Percentiles rank a stretch among this genome's conserved stretches.
Conservation (phyloP, 2,329 filamentous ascomycete genomes). For the Penicillium aurantiogriseum region DNA sequence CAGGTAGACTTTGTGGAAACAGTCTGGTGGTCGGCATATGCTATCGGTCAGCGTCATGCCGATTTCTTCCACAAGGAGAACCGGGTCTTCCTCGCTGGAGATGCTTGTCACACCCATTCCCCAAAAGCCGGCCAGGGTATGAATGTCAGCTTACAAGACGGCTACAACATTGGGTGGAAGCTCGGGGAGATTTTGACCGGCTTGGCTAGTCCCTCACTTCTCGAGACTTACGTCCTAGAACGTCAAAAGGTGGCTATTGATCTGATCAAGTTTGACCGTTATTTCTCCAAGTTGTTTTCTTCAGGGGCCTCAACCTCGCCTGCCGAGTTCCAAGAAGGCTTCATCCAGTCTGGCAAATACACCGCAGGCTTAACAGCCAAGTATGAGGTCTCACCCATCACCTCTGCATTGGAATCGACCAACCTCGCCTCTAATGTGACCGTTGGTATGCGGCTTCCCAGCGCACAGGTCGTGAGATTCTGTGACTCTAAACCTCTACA, state of each 20-base stretch:
- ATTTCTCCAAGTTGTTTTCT: constrained; percentile 55
- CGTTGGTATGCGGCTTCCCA: constrained; percentile 53
- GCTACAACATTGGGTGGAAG: constrained; percentile 63
- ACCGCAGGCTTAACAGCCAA: constrained; percentile 59
- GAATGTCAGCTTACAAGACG: constrained; percentile 56
- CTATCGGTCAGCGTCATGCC: constrained; percentile 69
- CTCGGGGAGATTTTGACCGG: constrained; percentile 52
- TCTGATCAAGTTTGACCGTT: constrained; percentile 61
- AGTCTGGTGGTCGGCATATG: constrained; percentile 69
- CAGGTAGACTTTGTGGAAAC: constrained; percentile 55
- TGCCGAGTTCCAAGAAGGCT: constrained; percentile 56
- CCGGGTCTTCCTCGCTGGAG: constrained; percentile 67
- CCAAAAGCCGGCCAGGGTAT: constrained; percentile 68
- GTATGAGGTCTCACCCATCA: constrained; percentile 55
- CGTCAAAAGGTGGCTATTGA: constrained; percentile 54
- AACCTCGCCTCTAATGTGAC: constrained; percentile 38
- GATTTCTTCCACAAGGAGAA: constrained; percentile 65
- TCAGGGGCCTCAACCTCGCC: constrained; percentile 44
- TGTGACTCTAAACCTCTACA: constrained; percentile 60
- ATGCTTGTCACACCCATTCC: constrained; percentile 68
- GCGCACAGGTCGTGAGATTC: constrained; percentile 58
- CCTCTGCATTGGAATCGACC: constrained; percentile 35
- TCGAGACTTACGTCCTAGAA: constrained; percentile 56
- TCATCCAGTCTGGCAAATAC: constrained; percentile 57
- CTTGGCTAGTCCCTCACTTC: constrained; percentile 42